These are phyloP conservation scores for Paramecium bursaria DNA, from an alignment of 73 alveolate genomes.

Conservation along the genomic window DNA sequence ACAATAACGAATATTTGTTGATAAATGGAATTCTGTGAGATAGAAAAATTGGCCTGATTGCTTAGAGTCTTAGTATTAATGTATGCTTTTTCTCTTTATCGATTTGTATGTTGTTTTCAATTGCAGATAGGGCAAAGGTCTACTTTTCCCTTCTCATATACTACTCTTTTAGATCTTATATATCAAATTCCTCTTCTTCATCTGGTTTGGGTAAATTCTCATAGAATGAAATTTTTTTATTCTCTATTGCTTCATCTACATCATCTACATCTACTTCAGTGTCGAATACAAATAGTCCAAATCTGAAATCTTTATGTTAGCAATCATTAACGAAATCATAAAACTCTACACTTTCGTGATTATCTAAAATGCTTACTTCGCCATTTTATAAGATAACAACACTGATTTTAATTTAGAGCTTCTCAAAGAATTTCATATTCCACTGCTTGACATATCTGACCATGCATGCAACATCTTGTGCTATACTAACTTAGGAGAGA, in stretches of 20 bases:
- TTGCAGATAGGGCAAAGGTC: not conserved
- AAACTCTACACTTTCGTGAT: slow-evolving; percentile 30
- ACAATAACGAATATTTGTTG: not conserved
- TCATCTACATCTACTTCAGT: slow-evolving; percentile 47
- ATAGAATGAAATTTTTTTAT: slow-evolving; percentile 27
- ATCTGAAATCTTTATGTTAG: slow-evolving; percentile 25
- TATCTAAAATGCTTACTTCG: slow-evolving; percentile 38
- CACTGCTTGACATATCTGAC: not conserved
- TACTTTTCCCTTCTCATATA: slow-evolving; percentile 13
- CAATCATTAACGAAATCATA: not conserved
- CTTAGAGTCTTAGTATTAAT: not conserved
- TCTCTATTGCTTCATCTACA: slow-evolving; percentile 35
- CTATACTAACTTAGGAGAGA: not conserved
- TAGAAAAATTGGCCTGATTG: not conserved
- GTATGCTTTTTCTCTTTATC: not conserved
- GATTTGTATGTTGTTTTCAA: not conserved
- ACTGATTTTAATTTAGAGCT: slow-evolving; percentile 9
- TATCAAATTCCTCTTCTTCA: slow-evolving; percentile 2
- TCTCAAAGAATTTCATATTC: slow-evolving; percentile 26
- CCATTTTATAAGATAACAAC: not conserved
- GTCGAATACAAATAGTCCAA: slow-evolving; percentile 17
- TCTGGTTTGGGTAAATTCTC: slow-evolving; percentile 7
- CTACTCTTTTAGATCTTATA: slow-evolving; percentile 23
- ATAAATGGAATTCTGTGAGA: slow-evolving; percentile 31
- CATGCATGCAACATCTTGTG: not conserved